Evolutionary conservation across 2,329 filamentous ascomycete species (phyloP).

Genomic region (Sclerotinia glacialis): DNA sequence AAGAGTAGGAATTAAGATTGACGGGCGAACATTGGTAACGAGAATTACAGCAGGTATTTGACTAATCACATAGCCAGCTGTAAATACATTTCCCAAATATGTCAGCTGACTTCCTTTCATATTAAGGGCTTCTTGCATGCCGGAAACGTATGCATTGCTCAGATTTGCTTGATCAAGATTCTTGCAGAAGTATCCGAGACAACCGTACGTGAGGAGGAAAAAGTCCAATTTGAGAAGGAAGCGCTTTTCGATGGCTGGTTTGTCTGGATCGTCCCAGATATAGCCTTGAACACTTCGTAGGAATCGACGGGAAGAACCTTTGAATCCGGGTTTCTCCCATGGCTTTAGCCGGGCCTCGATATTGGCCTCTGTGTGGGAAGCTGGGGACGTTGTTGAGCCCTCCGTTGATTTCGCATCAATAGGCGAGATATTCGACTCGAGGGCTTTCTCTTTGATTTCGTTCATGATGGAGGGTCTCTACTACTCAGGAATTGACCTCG

Average conservation of each 20-base stretch:
- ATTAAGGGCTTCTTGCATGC: conserved; percentile 48
- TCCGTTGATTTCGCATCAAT: not conserved
- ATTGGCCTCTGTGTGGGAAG: not conserved
- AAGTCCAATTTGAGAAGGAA: conserved; percentile 51
- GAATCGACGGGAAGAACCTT: conserved; percentile 21
- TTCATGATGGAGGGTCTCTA: not conserved
- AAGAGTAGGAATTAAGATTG: conserved; percentile 30
- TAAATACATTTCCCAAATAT: conserved; percentile 53
- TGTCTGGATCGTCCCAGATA: conserved; percentile 39
- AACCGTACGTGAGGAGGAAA: conserved; percentile 47
- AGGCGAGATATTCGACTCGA: not conserved
- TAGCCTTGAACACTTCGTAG: conserved; percentile 32
- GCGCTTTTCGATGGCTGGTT: conserved; percentile 42
- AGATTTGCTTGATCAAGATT: conserved; percentile 42
- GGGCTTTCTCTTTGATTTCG: conserved; percentile 6
- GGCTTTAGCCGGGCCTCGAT: conserved; percentile 10
- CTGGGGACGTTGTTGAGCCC: no score
- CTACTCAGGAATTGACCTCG: not conserved
- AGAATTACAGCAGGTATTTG: conserved; percentile 32
- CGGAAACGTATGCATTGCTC: conserved; percentile 44
- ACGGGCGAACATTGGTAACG: conserved; percentile 31
- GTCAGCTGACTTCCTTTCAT: conserved; percentile 55
- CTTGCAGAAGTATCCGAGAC: conserved; percentile 48
- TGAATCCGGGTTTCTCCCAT: conserved; percentile 28
- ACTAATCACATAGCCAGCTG: conserved; percentile 39